Evolutionary conservation across 2,329 filamentous ascomycete species (phyloP), one percentile per base, ranked within the genome.

Genomic region (Colletotrichum sojae): DNA sequence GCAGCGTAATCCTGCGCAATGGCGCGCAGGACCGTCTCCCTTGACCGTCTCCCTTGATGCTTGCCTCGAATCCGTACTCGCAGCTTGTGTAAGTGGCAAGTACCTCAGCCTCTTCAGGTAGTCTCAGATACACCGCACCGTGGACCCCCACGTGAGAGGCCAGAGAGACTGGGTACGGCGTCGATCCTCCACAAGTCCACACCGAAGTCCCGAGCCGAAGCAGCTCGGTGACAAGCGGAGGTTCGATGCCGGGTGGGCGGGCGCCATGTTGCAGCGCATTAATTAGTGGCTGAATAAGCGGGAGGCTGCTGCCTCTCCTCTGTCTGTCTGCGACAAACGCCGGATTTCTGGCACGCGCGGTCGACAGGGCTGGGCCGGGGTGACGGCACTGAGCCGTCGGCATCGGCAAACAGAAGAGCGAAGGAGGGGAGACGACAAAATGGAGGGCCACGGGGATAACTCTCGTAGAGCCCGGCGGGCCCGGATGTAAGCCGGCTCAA

Each of bases 101-200:
- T 36, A 36, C 31, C 15, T 31, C 39, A 12, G 54, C 22, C 22
- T 25, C 22, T 5, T 5, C 22, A 25, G 22, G 22, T 25, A 25
- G 22, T 25, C 22, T 25, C 22, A 25, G 22, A 4, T 25, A 25
- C n/a, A n/a, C n/a, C n/a, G n/a, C n/a, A n/a, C 22, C 22, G 22
- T 25, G 22, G 22, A 25, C 22, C 22, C 22, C 66, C 66, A 69
- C 40, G 31, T 25, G 40, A 55, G 40, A 55, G 25, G 62, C 39
- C 55, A 20, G 22, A 25, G 52, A 20, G 52, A 52, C 52, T 63
- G 52, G 64, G 52, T 53, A 49, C 63, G 52, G 16, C 40, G 64
- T 70, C 67, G 64, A 70, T 70, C 64, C 63, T 70, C 64, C 67
- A 68, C 67, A 70, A 70, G 31, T 20, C 63, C 54, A 67, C 49